Conservation (phyloP, 805 yeast species). For the Metschnikowia gruessii region DNA sequence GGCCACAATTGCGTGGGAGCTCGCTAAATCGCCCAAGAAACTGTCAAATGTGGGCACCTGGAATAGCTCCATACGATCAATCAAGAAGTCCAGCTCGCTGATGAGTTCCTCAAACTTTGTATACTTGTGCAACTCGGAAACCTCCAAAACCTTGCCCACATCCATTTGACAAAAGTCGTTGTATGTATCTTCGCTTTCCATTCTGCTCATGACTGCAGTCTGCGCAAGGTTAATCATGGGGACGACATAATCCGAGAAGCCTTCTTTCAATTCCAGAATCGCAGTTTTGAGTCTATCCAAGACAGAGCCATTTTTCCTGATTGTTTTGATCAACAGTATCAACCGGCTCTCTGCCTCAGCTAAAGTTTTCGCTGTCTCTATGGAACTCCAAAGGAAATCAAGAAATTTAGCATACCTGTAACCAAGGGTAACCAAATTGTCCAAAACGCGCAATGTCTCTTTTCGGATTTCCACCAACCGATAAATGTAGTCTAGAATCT, state of each 20-base stretch:
- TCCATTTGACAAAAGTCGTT: background rate
- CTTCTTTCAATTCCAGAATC: background rate
- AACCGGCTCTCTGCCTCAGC: background rate
- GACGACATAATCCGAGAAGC: background rate
- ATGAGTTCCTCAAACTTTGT: background rate
- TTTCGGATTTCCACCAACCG: background rate
- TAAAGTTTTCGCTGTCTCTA: background rate
- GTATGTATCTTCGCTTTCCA: background rate
- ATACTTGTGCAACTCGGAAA: background rate
- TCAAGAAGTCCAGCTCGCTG: conserved; percentile 3
- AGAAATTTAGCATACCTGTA: conserved; percentile 1
- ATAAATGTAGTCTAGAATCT: background rate
- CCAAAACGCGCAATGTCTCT: background rate
- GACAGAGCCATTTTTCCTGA: background rate
- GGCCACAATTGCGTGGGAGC: background rate
- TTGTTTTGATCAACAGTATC: background rate
- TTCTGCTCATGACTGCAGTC: conserved; percentile 1
- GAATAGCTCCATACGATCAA: background rate
- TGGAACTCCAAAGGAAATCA: background rate
- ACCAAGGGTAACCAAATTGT: background rate
- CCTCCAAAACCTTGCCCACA: background rate
- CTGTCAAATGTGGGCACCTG: background rate
- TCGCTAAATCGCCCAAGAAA: background rate
- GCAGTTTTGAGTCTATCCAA: background rate
- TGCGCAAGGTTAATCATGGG: conserved; percentile 2